A percentile compares a stretch with the other conserved stretches of the same genome.
phyloP scores from a whole-genome alignment of 257 asterid genomes.

The Solanum bulbocastanum region DNA sequence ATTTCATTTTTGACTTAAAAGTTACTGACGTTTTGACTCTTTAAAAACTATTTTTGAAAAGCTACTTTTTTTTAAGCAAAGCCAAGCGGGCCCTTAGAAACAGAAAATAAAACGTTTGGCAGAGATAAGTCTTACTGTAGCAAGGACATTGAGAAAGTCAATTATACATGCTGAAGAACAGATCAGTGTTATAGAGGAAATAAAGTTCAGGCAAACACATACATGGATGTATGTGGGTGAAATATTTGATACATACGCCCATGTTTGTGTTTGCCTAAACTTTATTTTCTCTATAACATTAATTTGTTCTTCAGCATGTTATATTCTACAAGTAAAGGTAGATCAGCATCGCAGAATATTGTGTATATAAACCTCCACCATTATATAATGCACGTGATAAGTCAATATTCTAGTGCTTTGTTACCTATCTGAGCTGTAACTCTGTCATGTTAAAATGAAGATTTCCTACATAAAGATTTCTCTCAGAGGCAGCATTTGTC shows the following conservation, averaged over 20 bases:
- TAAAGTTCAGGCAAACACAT: neutral
- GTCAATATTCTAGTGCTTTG: neutral
- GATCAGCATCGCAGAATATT: neutral
- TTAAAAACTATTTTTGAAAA: too few species aligned
- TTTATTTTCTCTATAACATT: neutral
- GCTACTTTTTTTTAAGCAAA: too few species aligned
- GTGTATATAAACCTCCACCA: neutral
- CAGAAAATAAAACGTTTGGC: neutral
- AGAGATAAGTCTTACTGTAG: neutral
- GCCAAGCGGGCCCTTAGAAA: neutral
- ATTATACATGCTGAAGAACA: neutral
- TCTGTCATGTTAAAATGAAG: constrained; percentile 95
- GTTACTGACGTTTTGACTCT: too few species aligned
- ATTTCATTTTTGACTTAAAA: too few species aligned
- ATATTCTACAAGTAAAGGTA: neutral
- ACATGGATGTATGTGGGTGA: neutral
- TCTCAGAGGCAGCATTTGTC: constrained; percentile 85
- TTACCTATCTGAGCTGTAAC: constrained; percentile 84
- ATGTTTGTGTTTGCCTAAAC: neutral
- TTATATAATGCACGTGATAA: neutral
- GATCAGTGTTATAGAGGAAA: neutral
- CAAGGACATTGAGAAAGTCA: neutral
- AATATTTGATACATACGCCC: neutral
- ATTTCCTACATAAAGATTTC: constrained; percentile 84
- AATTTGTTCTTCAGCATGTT: neutral